phyloP scores from a whole-genome alignment of 225 moss, liverwort and hornwort species.

The Pleurozium schreberi region DNA sequence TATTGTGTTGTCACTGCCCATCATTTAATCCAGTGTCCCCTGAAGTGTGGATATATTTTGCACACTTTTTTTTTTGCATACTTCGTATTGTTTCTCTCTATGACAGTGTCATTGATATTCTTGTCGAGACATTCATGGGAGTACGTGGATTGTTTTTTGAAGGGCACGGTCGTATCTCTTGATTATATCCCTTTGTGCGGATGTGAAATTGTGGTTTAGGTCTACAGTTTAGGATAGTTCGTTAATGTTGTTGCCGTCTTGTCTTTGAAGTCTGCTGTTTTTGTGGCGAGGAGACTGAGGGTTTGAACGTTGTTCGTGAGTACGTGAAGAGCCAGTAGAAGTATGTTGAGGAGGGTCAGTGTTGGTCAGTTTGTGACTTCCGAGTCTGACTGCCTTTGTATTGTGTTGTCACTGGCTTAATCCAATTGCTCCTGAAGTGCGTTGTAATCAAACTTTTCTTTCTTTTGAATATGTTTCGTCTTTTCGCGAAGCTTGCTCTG shows the following conservation, averaged over 20 bases:
- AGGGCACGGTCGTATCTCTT: not conserved
- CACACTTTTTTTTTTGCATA: not conserved
- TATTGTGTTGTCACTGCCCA: not conserved
- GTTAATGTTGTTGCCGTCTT: no score
- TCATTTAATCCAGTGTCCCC: not conserved
- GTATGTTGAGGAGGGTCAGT: not conserved
- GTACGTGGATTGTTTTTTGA: not conserved
- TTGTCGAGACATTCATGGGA: not conserved
- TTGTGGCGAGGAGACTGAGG: no score
- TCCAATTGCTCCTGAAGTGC: not conserved
- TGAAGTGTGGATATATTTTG: not conserved
- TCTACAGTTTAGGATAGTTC: no score
- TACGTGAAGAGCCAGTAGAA: no score
- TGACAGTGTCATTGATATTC: not conserved
- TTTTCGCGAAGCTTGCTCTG: no score
- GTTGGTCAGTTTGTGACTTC: not conserved
- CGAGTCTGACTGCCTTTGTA: not conserved
- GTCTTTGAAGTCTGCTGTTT: no score
- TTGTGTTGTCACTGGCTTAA: not conserved
- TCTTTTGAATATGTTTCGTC: not conserved
- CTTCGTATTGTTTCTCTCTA: not conserved
- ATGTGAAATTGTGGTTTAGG: not conserved
- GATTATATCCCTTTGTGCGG: not conserved
- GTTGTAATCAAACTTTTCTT: not conserved
- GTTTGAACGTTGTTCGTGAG: no score